A percentile compares a stretch with the other conserved stretches of the same genome.
These are phyloP conservation scores for Pelargonium australe DNA, from an alignment of 441 rosid genomes.

Conservation along the genomic window DNA sequence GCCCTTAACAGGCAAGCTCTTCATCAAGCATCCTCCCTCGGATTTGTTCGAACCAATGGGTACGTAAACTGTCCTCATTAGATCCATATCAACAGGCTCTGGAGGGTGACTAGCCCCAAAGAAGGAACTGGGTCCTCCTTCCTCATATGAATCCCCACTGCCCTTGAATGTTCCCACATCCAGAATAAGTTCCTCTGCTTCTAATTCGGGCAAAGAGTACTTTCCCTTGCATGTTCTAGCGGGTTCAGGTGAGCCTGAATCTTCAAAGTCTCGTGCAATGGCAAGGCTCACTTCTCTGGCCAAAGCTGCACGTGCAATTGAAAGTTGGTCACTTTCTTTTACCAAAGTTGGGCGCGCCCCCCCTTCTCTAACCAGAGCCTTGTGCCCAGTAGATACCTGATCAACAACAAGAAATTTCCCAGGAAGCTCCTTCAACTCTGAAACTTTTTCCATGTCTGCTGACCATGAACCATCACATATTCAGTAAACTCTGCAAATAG, in stretches of 20 bases:
- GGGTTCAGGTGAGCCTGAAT: conserved; percentile 38
- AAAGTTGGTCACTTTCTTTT: background rate
- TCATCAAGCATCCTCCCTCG: conserved; percentile 59
- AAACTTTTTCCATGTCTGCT: no score
- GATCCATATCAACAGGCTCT: conserved; percentile 79
- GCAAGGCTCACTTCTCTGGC: conserved; percentile 29
- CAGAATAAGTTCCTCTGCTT: conserved; percentile 41
- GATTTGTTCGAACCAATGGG: conserved; percentile 57
- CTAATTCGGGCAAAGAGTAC: conserved; percentile 27
- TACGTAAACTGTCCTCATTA: conserved; percentile 58
- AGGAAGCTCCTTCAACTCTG: no score
- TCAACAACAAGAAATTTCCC: no score
- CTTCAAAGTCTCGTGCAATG: conserved; percentile 31
- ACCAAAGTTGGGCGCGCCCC: no score
- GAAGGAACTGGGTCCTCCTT: conserved; percentile 62
- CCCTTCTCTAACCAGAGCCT: background rate
- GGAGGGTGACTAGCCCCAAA: conserved; percentile 91
- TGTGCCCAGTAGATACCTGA: background rate
- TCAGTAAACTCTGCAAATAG: no score
- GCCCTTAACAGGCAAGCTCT: conserved; percentile 60
- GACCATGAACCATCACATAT: no score
- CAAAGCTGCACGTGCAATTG: background rate
- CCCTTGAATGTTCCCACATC: conserved; percentile 41
- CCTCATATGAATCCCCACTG: conserved; percentile 54
- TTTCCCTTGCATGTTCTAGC: conserved; percentile 57